These are phyloP conservation scores for Claviceps maximensis DNA, from an alignment of 2,329 filamentous ascomycete genomes.

Conservation along the genomic window DNA sequence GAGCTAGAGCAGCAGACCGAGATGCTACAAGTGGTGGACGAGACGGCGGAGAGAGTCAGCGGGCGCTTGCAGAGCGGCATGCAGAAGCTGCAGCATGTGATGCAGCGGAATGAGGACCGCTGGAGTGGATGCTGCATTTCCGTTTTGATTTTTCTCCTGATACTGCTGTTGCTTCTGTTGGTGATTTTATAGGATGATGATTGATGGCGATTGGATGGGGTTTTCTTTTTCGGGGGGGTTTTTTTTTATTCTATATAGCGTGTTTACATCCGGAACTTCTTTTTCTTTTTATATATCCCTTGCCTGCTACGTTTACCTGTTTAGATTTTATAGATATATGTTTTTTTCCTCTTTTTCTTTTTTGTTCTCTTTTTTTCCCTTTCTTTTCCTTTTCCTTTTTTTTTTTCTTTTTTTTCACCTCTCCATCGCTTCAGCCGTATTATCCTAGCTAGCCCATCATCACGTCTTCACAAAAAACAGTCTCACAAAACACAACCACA, in stretches of 20 bases:
- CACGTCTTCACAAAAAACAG: too few species aligned
- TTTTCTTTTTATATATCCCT: too few species aligned
- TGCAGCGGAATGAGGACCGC: constrained; percentile 79
- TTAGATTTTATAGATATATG: too few species aligned
- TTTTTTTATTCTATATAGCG: not conserved
- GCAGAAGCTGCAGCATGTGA: constrained; percentile 72
- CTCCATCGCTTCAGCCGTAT: too few species aligned
- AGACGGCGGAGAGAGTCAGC: constrained; percentile 73
- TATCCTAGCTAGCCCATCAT: too few species aligned
- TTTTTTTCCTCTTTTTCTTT: not conserved
- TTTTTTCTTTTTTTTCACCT: too few species aligned
- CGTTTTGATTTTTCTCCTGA: constrained; percentile 74
- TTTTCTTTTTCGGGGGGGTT: not conserved
- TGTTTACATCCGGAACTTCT: too few species aligned
- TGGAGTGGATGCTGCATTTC: constrained; percentile 84
- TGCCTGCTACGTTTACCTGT: too few species aligned
- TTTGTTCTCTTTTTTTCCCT: not conserved
- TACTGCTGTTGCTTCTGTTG: constrained; percentile 72
- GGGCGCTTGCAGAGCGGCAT: constrained; percentile 76
- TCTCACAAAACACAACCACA: too few species aligned
- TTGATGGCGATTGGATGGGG: too few species aligned
- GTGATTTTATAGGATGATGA: constrained; percentile 36
- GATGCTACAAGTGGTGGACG: constrained; percentile 77
- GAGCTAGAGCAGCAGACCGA: constrained; percentile 91
- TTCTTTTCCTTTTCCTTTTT: not conserved